Base-by-base conservation (phyloP, 495 filamentous ascomycete species). In the Penicillium macrosclerotiorum region DNA sequence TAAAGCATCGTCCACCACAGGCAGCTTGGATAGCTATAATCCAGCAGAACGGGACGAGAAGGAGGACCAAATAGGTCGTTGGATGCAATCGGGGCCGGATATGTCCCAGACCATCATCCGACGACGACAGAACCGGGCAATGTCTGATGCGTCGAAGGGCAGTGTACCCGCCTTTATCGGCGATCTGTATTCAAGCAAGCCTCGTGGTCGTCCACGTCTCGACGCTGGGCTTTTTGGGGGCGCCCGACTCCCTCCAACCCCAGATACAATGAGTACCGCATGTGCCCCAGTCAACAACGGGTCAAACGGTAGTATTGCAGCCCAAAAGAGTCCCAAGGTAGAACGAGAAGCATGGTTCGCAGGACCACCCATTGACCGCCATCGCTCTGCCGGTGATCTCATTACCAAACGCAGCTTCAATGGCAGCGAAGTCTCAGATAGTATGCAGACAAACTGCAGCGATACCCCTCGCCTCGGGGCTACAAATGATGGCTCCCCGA, bases 241-340 rank as follows among this genome's bases (percentile, higher is more conserved):
- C 5, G 29, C 61, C 2, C 57, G 57, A 16, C 57, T 74, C 5
- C 71, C 71, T 27, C 71, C 68, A 6, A 74, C 71, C 0, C 71
- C 71, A 3, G 71, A 74, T 20, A 74, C 71, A 2, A 73, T 74
- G 71, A 72, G 63, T 31, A 73, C 69, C 1, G 65, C 64, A 36
- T 59, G 65, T 41, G 62, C 55, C 25, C 49, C 39, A 5, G 58
- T 53, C 7, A 49, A 54, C 5, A 69, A 66, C 24, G 51, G 68
- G 6, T 74, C 71, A 5, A 60, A 67, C 27, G 57, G 61, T 16
- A 73, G 68, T 39, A 63, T 65, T 42, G 32, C 47, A 19, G 57
- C 53, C 3, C 59, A 54, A 11, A 64, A 55, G 24, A 59, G 60
- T 16, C 45, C 46, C 9, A 55, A 42, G 17, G 11, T 33, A 7